These are phyloP conservation scores for Kalaharituber pfeilii DNA, from an alignment of 2,329 filamentous ascomycete species.

Conservation along the genomic window DNA sequence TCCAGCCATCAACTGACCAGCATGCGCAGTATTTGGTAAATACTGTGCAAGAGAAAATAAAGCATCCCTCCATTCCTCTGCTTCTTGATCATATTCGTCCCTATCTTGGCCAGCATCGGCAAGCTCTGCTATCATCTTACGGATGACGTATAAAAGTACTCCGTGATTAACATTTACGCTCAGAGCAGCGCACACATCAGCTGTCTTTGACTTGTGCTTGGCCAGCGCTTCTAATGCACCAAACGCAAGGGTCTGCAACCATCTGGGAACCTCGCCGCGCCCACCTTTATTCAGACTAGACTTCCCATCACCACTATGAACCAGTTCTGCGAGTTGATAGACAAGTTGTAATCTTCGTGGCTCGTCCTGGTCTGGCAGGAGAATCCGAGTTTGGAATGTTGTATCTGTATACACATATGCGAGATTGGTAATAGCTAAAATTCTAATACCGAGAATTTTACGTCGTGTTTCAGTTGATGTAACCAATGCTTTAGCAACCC, in stretches of 20 bases:
- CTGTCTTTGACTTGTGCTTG: slow-evolving; percentile 55
- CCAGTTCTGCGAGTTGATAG: slow-evolving; percentile 79
- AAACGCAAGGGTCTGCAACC: slow-evolving; percentile 67
- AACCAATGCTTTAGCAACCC: slow-evolving; percentile 64
- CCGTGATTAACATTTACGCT: slow-evolving; percentile 95
- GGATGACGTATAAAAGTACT: slow-evolving; percentile 77
- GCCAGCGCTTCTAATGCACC: slow-evolving; percentile 71
- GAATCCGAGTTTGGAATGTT: slow-evolving; percentile 68
- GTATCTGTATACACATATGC: slow-evolving; percentile 73
- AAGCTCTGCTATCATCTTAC: slow-evolving; percentile 77
- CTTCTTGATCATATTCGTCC: slow-evolving; percentile 44
- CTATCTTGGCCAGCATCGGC: slow-evolving; percentile 40
- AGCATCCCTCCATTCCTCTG: slow-evolving; percentile 78
- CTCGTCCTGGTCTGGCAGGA: slow-evolving; percentile 77
- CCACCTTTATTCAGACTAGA: slow-evolving; percentile 29
- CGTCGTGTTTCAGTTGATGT: slow-evolving; percentile 49
- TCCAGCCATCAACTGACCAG: slow-evolving; percentile 67
- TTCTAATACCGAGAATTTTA: slow-evolving; percentile 58
- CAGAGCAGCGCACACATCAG: slow-evolving; percentile 75
- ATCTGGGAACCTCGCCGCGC: slow-evolving; percentile 43
- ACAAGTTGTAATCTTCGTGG: slow-evolving; percentile 75
- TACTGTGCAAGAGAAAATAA: slow-evolving; percentile 76
- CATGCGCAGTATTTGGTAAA: slow-evolving; percentile 55
- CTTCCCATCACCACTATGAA: slow-evolving; percentile 62
- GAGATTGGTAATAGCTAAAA: slow-evolving; percentile 77